Base-by-base conservation (phyloP, 495 filamentous ascomycete species). In the Penicillium soppii region DNA sequence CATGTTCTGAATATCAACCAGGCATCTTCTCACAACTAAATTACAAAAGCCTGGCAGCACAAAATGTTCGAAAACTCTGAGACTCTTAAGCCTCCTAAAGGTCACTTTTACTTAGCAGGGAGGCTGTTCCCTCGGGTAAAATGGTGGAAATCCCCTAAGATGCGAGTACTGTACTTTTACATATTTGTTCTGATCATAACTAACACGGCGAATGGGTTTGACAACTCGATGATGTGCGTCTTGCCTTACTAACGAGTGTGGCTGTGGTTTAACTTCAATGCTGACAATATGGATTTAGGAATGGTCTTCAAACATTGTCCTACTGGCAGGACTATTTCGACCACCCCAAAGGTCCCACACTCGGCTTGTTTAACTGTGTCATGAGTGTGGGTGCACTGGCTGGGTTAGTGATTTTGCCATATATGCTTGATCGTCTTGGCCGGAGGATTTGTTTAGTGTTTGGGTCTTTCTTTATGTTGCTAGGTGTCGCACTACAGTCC, bases 221-320 rank as follows among this genome's bases (percentile, higher is more conserved):
- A 66, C 32, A 52, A 51, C 7, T 69, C 72, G 12, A 67, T 80
- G 59, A 78, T 79, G 70, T 47, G 30, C 30, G 50, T 19, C 3
- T 3, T 17, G 23, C 7, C 25, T 9, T 9, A 27, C n/a, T n/a
- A n/a, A n/a, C n/a, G n/a, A n/a, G n/a, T n/a, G n/a, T n/a, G n/a
- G n/a, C n/a, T n/a, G n/a, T n/a, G n/a, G n/a, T n/a, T n/a, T n/a
- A n/a, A n/a, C n/a, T n/a, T n/a, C n/a, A n/a, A n/a, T n/a, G n/a
- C n/a, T 27, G 25, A 27, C 9, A 27, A 4, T 27, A 9, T 27
- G 10, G 4, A 5, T 7, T 10, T 19, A 53, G 43, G 55, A 82
- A 80, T 52, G 78, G 76, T 20, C 57, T 83, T 0, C 77, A 83
- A 57, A 53, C 77, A 0, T 57, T 80, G 1, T 45, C 56, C 9